Conservation (phyloP, 176 grass and related monocot species). For the Aegilops longissima region DNA sequence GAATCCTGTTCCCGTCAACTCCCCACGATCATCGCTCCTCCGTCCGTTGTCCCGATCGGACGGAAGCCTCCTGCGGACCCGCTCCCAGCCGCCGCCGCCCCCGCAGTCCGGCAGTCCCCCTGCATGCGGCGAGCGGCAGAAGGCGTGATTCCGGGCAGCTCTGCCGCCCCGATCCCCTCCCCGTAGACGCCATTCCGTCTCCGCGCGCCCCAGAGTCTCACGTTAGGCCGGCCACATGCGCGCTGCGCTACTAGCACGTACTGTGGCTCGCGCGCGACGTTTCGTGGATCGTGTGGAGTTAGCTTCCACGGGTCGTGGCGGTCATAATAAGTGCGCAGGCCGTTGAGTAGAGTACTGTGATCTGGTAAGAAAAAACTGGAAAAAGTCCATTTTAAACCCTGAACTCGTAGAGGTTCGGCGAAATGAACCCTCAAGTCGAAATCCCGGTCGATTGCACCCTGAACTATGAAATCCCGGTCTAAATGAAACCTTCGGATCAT, state of each 20-base stretch:
- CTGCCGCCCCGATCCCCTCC: not conserved
- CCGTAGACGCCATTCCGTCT: not conserved
- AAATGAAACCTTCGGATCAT: too few species aligned
- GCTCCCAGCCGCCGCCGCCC: not conserved
- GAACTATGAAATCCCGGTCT: too few species aligned
- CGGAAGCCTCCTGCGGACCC: not conserved
- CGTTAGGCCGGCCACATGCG: not conserved
- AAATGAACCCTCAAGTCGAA: too few species aligned
- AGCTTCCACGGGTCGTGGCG: too few species aligned
- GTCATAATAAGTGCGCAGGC: too few species aligned
- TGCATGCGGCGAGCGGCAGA: not conserved
- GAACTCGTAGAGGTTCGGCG: too few species aligned
- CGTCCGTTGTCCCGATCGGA: not conserved
- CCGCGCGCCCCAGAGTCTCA: not conserved
- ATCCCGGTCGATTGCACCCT: too few species aligned
- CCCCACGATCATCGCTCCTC: not conserved
- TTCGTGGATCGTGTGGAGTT: not conserved
- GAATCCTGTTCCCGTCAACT: slow-evolving; percentile 16
- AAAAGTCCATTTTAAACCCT: too few species aligned
- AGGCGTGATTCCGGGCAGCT: slow-evolving; percentile 17
- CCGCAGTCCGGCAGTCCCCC: not conserved
- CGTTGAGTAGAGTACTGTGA: too few species aligned
- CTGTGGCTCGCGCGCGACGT: not conserved
- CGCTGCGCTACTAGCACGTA: not conserved
- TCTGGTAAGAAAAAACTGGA: too few species aligned